Evolutionary conservation across 2,329 filamentous ascomycete species (phyloP).

Genomic region (Hysterium pulicare): DNA sequence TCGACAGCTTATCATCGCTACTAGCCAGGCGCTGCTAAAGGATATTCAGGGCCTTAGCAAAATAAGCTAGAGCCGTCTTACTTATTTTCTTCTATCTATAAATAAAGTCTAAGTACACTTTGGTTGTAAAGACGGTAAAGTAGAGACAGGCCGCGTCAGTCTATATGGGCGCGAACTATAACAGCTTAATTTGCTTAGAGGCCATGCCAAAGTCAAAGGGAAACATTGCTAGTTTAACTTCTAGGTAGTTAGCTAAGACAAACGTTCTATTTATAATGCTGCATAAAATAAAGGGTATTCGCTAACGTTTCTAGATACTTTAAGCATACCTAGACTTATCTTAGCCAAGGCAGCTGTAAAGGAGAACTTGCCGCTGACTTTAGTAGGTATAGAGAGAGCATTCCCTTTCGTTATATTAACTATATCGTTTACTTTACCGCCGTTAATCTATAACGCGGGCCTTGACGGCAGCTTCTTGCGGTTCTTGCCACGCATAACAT

Average conservation of each 20-base stretch:
- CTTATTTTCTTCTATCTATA: neutral
- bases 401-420: neutral
- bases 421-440: neutral
- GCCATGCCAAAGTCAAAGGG: slow-evolving; percentile 1
- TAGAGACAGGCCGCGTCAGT: slow-evolving; percentile 2
- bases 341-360: slow-evolving; percentile 1
- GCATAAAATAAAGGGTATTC: neutral
- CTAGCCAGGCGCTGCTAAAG: slow-evolving; percentile 1
- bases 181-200: neutral
- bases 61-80: neutral
- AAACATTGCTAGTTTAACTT: slow-evolving; percentile 1
- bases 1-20: slow-evolving; percentile 1
- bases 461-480: slow-evolving; percentile 6
- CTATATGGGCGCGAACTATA: slow-evolving; percentile 1
- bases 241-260: neutral
- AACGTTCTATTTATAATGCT: too few relatives aligned
- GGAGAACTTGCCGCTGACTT: neutral
- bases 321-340: neutral
- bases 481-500: slow-evolving; percentile 46
- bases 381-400: neutral
- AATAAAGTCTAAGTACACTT: neutral
- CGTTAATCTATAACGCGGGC: neutral
- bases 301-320: neutral
- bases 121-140: slow-evolving; percentile 1
- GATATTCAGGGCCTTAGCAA: neutral